phyloP scores from a whole-genome alignment of 2,329 filamentous ascomycete genomes.

The Mycocentrospora acerina region DNA sequence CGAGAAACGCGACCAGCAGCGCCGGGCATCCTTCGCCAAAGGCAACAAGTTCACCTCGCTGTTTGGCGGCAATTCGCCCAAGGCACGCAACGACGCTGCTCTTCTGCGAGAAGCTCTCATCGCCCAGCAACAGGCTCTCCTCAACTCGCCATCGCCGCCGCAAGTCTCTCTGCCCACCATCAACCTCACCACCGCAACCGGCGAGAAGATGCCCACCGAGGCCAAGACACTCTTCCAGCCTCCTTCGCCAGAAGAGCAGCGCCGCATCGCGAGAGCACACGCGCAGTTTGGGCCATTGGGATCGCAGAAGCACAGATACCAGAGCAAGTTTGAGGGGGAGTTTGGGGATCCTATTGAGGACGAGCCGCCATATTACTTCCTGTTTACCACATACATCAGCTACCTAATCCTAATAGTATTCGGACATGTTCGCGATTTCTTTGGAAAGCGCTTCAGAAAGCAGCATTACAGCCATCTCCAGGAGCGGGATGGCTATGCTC shows the following conservation, averaged over 20 bases:
- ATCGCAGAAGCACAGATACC: constrained; percentile 80
- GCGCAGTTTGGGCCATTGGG: constrained; percentile 89
- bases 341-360: constrained; percentile 86
- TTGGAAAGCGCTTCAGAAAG: constrained; percentile 91
- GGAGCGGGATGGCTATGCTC: constrained; percentile 84
- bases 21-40: constrained; percentile 58
- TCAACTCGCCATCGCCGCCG: constrained; percentile 64
- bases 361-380: constrained; percentile 93
- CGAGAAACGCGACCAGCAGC: constrained; percentile 56
- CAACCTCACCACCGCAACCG: constrained; percentile 82
- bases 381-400: constrained; percentile 97
- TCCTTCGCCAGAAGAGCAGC: constrained; percentile 78
- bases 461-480: constrained; percentile 84
- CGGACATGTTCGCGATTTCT: constrained; percentile 94
- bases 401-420: constrained; percentile 95
- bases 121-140: constrained; percentile 58
- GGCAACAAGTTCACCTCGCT: constrained; percentile 73
- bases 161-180: constrained; percentile 82
- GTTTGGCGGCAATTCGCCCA: constrained; percentile 79
- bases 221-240: constrained; percentile 83
- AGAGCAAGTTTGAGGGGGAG: constrained; percentile 81
- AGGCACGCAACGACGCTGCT: constrained; percentile 64
- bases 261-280: constrained; percentile 73
- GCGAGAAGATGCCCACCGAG: constrained; percentile 73
- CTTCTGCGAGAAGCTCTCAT: constrained; percentile 68